Evolutionary conservation across 176 grass and related monocot genomes (phyloP), one percentile per base, ranked within the genome.

Genomic region (Oryza rufipogon): DNA sequence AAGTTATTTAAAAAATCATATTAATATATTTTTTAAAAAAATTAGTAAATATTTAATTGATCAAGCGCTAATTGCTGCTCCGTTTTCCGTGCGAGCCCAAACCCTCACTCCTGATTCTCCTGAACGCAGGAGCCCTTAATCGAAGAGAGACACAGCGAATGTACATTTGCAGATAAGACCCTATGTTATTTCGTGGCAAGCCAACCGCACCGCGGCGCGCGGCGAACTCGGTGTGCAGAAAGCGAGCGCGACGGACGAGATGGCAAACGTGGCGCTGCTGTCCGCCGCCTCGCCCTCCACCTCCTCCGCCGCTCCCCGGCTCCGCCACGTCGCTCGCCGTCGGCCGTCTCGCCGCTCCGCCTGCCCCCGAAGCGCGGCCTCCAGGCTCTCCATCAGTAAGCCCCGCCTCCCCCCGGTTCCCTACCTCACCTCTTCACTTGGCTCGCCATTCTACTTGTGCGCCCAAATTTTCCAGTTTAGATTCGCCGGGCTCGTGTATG

Each of bases 221-320:
- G 54, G 54, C 19, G 52, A 56, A 56, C 16, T 56, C 47, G 47
- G 47, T 54, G 12, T 15, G 52, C 26, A 60, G 86, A 51, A 23
- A 79, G 76, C 68, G 45, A 68, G 30, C 8, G 69, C 64, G 64
- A 92, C 8, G 75, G 64, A 92, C 8, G 75, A 51, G 70, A 92
- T 92, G 87, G 70, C 74, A 69, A 85, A 86, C 86, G 86, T 86
- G 88, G 79, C 65, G 70, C 74, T 88, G 25, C 78, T 76, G 52
- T 74, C 39, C 74, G 32, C 52, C 66, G 25, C 65, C 26, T 85
- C 78, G 20, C 69, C 73, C 26, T 68, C 90, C 69, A 64, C 86
- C 52, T 45, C 83, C 52, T 45, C 9, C 73, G 16, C 46, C 76
- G 38, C 51, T 68, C 38, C 51, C 66, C 64, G 51, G 74, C 73